These are phyloP conservation scores for Candida sanyaensis DNA, from an alignment of 1,139 yeast genomes.

Conservation along the genomic window DNA sequence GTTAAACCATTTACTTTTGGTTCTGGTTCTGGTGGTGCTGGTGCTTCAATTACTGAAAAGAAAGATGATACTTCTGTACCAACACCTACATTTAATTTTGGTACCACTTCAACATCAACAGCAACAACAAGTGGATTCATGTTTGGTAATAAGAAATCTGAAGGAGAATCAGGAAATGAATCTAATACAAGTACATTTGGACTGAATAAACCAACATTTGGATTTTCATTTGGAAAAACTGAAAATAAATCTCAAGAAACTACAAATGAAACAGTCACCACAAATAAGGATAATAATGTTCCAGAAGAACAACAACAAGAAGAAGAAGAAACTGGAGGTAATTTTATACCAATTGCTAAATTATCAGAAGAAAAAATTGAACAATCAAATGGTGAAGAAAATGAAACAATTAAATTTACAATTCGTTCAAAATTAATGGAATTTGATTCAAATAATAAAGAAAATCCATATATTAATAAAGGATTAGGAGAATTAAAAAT, in stretches of 20 bases:
- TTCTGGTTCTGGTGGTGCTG: neutral
- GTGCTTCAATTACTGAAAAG: too few species aligned
- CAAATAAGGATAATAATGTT: neutral
- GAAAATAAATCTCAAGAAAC: constrained; percentile 9
- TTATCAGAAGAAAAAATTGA: constrained; percentile 47
- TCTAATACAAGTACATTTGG: neutral
- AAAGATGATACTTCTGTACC: neutral
- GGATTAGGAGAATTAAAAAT: constrained; percentile 87
- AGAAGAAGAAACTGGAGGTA: constrained; percentile 43
- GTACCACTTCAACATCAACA: constrained; percentile 5
- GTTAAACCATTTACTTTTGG: constrained; percentile 20
- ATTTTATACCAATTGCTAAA: constrained; percentile 50
- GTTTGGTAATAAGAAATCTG: constrained; percentile 20
- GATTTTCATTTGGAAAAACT: constrained; percentile 4
- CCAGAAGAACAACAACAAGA: constrained; percentile 18
- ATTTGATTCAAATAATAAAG: constrained; percentile 51
- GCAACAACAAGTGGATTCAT: constrained; percentile 19
- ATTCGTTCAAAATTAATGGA: constrained; percentile 75
- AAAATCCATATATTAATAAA: constrained; percentile 53
- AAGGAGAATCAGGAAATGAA: neutral
- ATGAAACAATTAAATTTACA: constrained; percentile 63
- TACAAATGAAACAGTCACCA: constrained; percentile 2
- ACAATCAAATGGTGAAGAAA: constrained; percentile 79
- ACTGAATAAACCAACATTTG: neutral
- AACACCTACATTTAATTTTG: constrained; percentile 20